Percentiles rank a stretch among this genome's conserved stretches.
These are phyloP conservation scores for Quercus phellos DNA, from an alignment of 331 rosid genomes.

Conservation along the genomic window DNA sequence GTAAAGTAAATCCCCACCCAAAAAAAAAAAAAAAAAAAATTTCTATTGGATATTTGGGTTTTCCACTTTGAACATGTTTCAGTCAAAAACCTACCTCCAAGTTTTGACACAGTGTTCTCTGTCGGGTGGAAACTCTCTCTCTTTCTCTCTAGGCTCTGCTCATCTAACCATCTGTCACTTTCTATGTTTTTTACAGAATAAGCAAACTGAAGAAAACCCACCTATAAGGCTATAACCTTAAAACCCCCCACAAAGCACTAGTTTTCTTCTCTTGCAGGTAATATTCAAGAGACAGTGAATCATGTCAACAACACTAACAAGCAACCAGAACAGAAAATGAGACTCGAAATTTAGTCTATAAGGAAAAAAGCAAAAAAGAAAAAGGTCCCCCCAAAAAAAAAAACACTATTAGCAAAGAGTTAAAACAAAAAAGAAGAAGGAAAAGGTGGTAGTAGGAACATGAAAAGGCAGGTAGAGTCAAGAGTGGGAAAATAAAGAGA, in stretches of 20 bases:
- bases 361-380: not conserved
- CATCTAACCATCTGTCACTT: conserved; percentile 52
- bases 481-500: conserved; percentile 30
- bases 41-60: not conserved
- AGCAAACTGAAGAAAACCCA: conserved; percentile 38
- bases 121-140: conserved; percentile 71
- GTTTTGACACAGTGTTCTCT: conserved; percentile 57
- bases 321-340: conserved; percentile 21
- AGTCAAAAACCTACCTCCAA: conserved; percentile 50
- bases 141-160: conserved; percentile 18
- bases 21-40: too few species aligned
- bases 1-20: not conserved
- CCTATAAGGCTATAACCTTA: not conserved
- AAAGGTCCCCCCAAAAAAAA: not conserved
- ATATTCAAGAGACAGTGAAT: conserved; percentile 8
- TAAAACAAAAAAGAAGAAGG: conserved; percentile 7
- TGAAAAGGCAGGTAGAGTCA: conserved; percentile 34
- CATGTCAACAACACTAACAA: conserved; percentile 14
- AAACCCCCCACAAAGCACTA: conserved; percentile 20
- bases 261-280: conserved; percentile 16
- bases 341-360: conserved; percentile 1
- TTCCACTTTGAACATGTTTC: conserved; percentile 26
- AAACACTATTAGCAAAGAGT: not conserved
- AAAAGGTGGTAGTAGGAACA: conserved; percentile 26
- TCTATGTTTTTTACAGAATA: conserved; percentile 50